Evolutionary conservation across 2,329 filamentous ascomycete species (phyloP).

Genomic region (Cordyceps pruinosa): DNA sequence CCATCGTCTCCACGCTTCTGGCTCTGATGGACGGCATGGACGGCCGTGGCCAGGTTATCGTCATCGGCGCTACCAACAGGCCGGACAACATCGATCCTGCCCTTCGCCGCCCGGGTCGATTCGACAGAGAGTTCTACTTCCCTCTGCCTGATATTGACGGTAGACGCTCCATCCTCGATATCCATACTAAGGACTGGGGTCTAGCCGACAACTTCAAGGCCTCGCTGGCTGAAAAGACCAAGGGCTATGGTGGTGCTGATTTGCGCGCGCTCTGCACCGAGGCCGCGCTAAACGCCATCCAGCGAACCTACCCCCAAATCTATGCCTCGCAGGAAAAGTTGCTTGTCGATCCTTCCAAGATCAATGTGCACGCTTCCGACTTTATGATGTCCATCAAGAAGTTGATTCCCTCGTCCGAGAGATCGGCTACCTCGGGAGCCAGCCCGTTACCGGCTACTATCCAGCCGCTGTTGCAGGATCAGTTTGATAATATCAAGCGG

Average conservation of each 20-base stretch:
- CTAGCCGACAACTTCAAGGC: constrained; percentile 73
- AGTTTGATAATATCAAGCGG: constrained; percentile 61
- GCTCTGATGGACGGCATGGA: constrained; percentile 98
- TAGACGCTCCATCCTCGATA: constrained; percentile 81
- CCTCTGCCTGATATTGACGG: constrained; percentile 77
- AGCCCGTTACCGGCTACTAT: constrained; percentile 71
- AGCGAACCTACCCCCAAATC: constrained; percentile 92
- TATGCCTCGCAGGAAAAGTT: constrained; percentile 88
- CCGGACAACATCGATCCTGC: constrained; percentile 95
- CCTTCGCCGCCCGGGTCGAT: constrained; percentile 86
- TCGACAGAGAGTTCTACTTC: constrained; percentile 98
- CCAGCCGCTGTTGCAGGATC: constrained; percentile 70
- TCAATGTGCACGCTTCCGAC: constrained; percentile 83
- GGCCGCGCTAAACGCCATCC: constrained; percentile 89
- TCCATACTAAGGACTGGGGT: constrained; percentile 92
- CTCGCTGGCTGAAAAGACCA: constrained; percentile 78
- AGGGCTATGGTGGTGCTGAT: constrained; percentile 95
- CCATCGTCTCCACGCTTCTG: constrained; percentile 89
- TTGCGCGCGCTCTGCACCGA: constrained; percentile 91
- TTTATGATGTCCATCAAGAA: constrained; percentile 97
- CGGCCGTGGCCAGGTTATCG: constrained; percentile 93
- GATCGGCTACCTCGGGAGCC: constrained; percentile 79
- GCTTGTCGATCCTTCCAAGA: constrained; percentile 75
- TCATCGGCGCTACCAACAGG: constrained; percentile 96
- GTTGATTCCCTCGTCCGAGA: constrained; percentile 89